Conservation (phyloP, 352 stramenopile species). For the Globisporangium spiculum region DNA sequence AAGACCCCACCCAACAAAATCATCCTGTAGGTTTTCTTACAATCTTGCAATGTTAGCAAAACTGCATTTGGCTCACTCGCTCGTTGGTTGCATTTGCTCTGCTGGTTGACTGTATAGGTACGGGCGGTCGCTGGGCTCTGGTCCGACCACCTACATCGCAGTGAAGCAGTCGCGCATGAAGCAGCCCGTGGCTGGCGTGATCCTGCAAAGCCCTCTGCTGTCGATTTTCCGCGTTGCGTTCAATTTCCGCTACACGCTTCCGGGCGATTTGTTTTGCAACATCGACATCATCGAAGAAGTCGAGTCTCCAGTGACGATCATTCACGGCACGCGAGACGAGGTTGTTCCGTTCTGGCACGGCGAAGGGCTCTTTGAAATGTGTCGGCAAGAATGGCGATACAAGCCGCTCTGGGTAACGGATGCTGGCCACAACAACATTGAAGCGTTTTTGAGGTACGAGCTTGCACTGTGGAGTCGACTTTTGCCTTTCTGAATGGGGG, state of each 20-base stretch:
- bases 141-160: slow-evolving; percentile 96
- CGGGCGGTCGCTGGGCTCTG: slow-evolving; percentile 89
- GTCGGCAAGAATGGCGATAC: slow-evolving; percentile 90
- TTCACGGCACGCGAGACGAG: slow-evolving; percentile 98
- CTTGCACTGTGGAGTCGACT: not conserved
- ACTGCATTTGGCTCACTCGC: slow-evolving; percentile 5
- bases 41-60: slow-evolving; percentile 1
- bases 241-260: slow-evolving; percentile 97
- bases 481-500: slow-evolving; percentile 2
- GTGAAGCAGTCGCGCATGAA: slow-evolving; percentile 89
- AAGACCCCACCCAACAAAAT: slow-evolving; percentile 91
- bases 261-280: slow-evolving; percentile 98
- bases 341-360: slow-evolving; percentile 99
- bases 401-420: slow-evolving; percentile 98
- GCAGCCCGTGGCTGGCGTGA: slow-evolving; percentile 92
- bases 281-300: slow-evolving; percentile 92
- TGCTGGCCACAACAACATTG: slow-evolving; percentile 98
- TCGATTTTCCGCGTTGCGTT: slow-evolving; percentile 98
- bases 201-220: slow-evolving; percentile 95
- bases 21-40: slow-evolving; percentile 85
- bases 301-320: slow-evolving; percentile 95
- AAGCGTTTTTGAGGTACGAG: slow-evolving; percentile 89
- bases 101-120: slow-evolving; percentile 45
- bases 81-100: not conserved
- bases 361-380: slow-evolving; percentile 91